phyloP scores from a whole-genome alignment of 1,139 yeast species.

The Kurtzmaniella quercitrusa region DNA sequence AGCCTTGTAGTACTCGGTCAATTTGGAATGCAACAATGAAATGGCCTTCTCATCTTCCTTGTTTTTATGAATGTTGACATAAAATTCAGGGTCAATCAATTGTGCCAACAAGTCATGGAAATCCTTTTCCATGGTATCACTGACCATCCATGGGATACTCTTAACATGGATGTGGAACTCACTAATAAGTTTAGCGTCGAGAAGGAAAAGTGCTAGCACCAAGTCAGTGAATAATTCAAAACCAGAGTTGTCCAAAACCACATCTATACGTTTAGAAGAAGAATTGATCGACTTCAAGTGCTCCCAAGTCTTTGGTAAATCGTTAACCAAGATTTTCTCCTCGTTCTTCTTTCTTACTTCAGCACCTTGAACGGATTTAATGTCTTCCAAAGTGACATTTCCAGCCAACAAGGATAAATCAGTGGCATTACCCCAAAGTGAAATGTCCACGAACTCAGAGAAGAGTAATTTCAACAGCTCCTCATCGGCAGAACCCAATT shows the following conservation, averaged over 20 bases:
- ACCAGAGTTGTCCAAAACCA: conserved; percentile 92
- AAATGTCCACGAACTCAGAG: conserved; percentile 79
- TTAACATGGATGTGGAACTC: conserved; percentile 82
- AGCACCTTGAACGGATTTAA: conserved; percentile 86
- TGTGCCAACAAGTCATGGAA: conserved; percentile 58
- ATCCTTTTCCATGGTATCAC: conserved; percentile 89
- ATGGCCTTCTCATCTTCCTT: conserved; percentile 21
- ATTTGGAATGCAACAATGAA: conserved; percentile 42
- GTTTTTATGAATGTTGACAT: conserved; percentile 39
- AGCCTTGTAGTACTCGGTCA: conserved; percentile 43
- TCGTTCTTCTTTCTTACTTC: conserved; percentile 81
- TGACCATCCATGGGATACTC: conserved; percentile 94
- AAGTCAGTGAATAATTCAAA: conserved; percentile 92
- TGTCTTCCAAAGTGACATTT: conserved; percentile 74
- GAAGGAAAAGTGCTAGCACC: conserved; percentile 65
- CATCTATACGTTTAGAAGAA: conserved; percentile 56
- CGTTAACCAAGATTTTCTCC: conserved; percentile 77
- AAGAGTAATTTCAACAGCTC: conserved; percentile 55
- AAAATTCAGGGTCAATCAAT: conserved; percentile 49
- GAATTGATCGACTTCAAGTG: conserved; percentile 24
- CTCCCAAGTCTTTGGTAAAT: conserved; percentile 66
- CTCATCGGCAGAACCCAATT: conserved; percentile 38
- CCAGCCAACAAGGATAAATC: conserved; percentile 87
- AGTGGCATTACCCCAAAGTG: conserved; percentile 97
- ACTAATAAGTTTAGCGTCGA: conserved; percentile 63